Percentiles rank a stretch among this genome's conserved stretches.
Evolutionary conservation across 129 eudicot species (phyloP).

Genomic region (Saposhnikovia divaricata): DNA sequence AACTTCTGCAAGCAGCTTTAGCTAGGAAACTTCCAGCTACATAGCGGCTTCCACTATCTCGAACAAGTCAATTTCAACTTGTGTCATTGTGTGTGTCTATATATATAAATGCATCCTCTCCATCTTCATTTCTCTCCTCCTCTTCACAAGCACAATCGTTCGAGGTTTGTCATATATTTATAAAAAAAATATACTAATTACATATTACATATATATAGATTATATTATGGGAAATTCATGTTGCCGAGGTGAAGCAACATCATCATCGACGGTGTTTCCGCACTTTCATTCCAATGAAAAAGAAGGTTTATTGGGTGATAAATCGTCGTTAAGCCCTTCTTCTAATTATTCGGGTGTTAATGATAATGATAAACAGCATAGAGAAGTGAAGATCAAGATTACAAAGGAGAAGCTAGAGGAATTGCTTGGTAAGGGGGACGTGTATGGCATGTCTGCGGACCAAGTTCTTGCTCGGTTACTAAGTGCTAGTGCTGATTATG

Average conservation of each 20-base stretch:
- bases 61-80: background rate
- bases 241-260: background rate
- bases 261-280: conserved; percentile 3
- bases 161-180: background rate
- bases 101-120: background rate
- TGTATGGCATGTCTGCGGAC: conserved; percentile 3
- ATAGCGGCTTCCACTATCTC: background rate
- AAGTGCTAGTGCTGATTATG: background rate
- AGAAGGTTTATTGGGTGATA: background rate
- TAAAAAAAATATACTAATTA: background rate
- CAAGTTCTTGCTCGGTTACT: background rate
- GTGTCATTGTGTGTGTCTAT: too few relatives aligned
- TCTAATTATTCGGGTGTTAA: background rate
- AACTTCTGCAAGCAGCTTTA: background rate
- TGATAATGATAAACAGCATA: background rate
- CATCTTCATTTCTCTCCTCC: background rate
- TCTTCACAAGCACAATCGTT: background rate
- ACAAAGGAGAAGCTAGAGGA: conserved; percentile 6
- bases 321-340: background rate
- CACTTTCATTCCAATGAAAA: background rate
- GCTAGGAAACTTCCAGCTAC: background rate
- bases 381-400: conserved; percentile 13
- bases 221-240: conserved; percentile 11
- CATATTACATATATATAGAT: too few relatives aligned
- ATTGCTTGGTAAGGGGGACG: background rate